Evolutionary conservation across 805 yeast genomes (phyloP).

Genomic region (Blastobotrys mokoenaii): DNA sequence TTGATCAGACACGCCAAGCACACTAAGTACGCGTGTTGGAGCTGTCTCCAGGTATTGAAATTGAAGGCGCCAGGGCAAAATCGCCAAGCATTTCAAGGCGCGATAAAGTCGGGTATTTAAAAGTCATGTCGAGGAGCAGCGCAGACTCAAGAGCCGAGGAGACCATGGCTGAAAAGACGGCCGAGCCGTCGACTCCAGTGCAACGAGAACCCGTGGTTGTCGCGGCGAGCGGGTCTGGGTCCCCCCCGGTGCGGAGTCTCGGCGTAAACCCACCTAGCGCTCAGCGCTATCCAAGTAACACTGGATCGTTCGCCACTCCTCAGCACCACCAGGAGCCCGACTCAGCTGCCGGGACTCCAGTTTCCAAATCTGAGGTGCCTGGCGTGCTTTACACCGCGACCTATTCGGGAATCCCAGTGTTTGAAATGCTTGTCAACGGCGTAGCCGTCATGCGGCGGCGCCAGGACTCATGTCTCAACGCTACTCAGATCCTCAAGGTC

Average conservation of each 20-base stretch:
- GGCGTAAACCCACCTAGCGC: not conserved
- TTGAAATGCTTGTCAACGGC: conserved; percentile 53
- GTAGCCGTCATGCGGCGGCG: conserved; percentile 61
- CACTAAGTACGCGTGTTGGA: no score
- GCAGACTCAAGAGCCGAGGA: not conserved
- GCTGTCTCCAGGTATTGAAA: no score
- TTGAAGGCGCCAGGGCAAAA: no score
- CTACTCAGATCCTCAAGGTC: conserved; percentile 61
- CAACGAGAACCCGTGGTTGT: not conserved
- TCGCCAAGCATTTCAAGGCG: no score
- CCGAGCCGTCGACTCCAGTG: not conserved
- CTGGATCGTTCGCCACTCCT: no score
- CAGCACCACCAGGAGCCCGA: not conserved
- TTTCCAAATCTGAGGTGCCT: not conserved
- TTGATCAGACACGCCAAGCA: no score
- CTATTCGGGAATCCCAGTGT: conserved; percentile 52
- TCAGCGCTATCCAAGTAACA: not conserved
- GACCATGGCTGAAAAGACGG: not conserved
- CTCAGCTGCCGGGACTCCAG: not conserved
- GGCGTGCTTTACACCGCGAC: conserved; percentile 44
- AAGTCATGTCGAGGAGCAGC: no score
- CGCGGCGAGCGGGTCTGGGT: no score
- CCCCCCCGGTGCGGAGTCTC: not conserved
- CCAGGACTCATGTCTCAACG: conserved; percentile 58
- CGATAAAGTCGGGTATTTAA: no score